phyloP scores from a whole-genome alignment of 805 yeast genomes.

The Lipomyces anomalus region DNA sequence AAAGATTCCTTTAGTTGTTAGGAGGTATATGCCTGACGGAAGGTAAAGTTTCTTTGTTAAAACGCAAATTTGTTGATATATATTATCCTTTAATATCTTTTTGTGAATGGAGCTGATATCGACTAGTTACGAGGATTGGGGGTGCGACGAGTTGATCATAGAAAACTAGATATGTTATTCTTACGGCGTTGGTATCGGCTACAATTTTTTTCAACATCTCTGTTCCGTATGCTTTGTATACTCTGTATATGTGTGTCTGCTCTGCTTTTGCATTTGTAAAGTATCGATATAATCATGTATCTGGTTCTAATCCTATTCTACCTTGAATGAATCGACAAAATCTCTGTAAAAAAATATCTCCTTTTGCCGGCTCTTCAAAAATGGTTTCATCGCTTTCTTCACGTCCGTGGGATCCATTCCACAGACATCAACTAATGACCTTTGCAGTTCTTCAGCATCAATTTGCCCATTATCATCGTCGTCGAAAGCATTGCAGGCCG shows the following conservation, averaged over 20 bases:
- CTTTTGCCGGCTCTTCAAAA: constrained; percentile 50
- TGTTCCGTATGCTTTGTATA: not conserved
- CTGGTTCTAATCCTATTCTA: not conserved
- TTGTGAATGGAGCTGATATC: not conserved
- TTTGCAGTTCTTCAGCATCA: constrained; percentile 45
- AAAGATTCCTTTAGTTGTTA: constrained; percentile 89
- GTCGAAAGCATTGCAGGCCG: constrained; percentile 56
- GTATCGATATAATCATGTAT: too few relatives aligned
- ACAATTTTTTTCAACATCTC: not conserved
- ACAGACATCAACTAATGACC: constrained; percentile 42
- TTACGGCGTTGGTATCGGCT: not conserved
- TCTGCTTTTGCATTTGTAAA: not conserved
- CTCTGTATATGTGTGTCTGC: not conserved
- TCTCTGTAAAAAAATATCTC: constrained; percentile 54
- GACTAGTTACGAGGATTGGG: constrained; percentile 92
- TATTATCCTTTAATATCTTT: not conserved
- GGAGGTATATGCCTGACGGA: constrained; percentile 96
- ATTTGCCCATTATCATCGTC: constrained; percentile 39
- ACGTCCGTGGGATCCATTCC: constrained; percentile 43
- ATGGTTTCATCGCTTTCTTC: constrained; percentile 48
- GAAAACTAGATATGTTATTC: constrained; percentile 46
- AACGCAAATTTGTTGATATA: not conserved
- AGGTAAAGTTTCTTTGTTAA: constrained; percentile 6
- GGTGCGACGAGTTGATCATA: constrained; percentile 92
- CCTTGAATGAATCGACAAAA: constrained; percentile 43